Base-by-base conservation (phyloP, 345 rosid species). In the Eucalyptus camaldulensis region DNA sequence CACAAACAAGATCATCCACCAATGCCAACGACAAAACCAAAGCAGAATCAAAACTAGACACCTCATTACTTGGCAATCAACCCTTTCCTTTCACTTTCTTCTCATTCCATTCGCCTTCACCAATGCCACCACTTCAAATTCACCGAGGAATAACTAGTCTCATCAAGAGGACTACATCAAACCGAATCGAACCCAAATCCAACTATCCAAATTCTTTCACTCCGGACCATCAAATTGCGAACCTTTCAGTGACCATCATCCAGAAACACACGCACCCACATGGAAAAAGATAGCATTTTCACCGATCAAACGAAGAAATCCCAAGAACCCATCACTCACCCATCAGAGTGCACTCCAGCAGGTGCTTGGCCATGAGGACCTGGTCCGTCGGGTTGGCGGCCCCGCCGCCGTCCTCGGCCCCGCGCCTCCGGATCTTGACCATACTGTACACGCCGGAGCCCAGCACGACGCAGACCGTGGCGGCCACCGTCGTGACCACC, bases 301-400 rank as follows among this genome's bases (percentile, higher is more conserved):
- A 86, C 50, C 21, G 43, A 10, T 58, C 50, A 80, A 90, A 88
- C 53, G 54, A 49, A 45, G 60, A 44, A 67, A 86, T 43, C 19
- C 62, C 10, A 37, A 50, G 88, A 51, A 44, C 45, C 60, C 27
- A 49, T n/a, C 17, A 65, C 83, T 88, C 94, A 97, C 99, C 99
- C 96, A 97, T 94, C 58, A 97, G 96, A 95, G 99, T 95, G 86
- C 96, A 93, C 91, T 98, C 98, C 27, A 97, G 98, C 87, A 96
- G 94, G 90, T 95, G 96, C 56, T 87, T 93, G 22, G 96, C 93
- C 96, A 97, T 93, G 88, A 98, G 94, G 51, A 96, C 96, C 95
- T 97, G 97, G 89, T 98, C 99, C 43, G 99, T 96, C 8, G 99
- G 97, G 10, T n/a, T 54, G 10, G 90, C 88, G 50, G 29, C 62